Conservation (phyloP, 345 rosid genomes). For the Salix dunnii region DNA sequence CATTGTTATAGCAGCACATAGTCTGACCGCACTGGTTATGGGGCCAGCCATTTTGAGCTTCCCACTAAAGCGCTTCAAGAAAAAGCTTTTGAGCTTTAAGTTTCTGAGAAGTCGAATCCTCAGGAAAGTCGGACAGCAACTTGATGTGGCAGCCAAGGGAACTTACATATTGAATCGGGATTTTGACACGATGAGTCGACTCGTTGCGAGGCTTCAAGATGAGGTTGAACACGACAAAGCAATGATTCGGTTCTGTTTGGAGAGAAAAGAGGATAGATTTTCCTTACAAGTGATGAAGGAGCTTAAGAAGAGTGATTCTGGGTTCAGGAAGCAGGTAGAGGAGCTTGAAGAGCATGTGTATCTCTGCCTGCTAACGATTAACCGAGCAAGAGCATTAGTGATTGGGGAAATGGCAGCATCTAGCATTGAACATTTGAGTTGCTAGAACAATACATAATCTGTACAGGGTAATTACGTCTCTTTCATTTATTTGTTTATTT, state of each 20-base stretch:
- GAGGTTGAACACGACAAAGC: constrained; percentile 44
- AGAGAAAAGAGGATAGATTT: constrained; percentile 23
- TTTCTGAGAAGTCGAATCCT: constrained; percentile 24
- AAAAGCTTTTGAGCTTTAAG: constrained; percentile 11
- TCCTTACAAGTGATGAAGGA: constrained; percentile 32
- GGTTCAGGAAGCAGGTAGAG: constrained; percentile 35
- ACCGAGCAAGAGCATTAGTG: constrained; percentile 39
- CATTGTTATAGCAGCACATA: constrained; percentile 35
- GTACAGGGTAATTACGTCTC: neutral
- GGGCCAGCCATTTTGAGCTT: constrained; percentile 33
- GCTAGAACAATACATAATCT: neutral
- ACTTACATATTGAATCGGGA: constrained; percentile 43
- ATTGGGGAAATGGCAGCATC: constrained; percentile 30
- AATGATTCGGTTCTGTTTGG: constrained; percentile 35
- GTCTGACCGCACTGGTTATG: constrained; percentile 27
- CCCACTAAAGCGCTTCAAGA: constrained; percentile 26
- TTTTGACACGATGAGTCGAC: constrained; percentile 44
- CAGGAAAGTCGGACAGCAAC: constrained; percentile 28
- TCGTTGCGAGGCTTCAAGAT: constrained; percentile 42
- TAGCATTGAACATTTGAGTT: neutral
- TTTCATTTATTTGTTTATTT: too few relatives aligned
- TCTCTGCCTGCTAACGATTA: constrained; percentile 42
- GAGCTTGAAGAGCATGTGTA: constrained; percentile 46
- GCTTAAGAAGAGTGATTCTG: constrained; percentile 31
- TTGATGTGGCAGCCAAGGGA: constrained; percentile 41